Percentiles rank a stretch among this genome's conserved stretches.
These are phyloP conservation scores for Neonectria hederae DNA, from an alignment of 2,329 filamentous ascomycete genomes.

Conservation along the genomic window DNA sequence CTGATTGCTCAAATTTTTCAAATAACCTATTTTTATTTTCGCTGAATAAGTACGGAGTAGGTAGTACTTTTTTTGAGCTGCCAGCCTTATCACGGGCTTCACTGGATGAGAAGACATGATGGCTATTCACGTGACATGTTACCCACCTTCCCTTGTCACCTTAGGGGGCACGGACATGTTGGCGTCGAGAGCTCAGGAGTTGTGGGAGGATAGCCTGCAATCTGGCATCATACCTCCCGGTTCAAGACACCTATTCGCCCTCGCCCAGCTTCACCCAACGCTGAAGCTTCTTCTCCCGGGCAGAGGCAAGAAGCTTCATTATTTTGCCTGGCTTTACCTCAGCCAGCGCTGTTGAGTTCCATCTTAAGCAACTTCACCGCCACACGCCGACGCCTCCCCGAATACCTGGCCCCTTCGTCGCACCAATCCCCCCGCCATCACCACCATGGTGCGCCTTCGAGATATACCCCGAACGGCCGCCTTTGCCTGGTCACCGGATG, in stretches of 20 bases:
- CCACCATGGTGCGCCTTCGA: constrained; percentile 89
- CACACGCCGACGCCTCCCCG: constrained; percentile 29
- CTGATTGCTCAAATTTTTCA: neutral
- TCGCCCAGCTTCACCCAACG: constrained; percentile 38
- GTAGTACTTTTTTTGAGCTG: no score
- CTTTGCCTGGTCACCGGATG: constrained; percentile 93
- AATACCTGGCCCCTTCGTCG: constrained; percentile 38
- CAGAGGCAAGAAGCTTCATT: constrained; percentile 42
- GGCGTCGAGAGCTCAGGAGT: constrained; percentile 44
- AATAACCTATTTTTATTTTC: neutral
- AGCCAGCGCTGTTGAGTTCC: constrained; percentile 33
- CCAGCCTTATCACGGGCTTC: no score
- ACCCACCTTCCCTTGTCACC: constrained; percentile 37
- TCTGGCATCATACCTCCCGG: constrained; percentile 55
- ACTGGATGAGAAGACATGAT: neutral
- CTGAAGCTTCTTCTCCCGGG: constrained; percentile 44
- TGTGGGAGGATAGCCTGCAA: constrained; percentile 50
- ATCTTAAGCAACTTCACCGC: constrained; percentile 28
- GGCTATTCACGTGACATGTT: constrained; percentile 42
- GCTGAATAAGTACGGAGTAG: no score
- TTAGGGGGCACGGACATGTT: constrained; percentile 42
- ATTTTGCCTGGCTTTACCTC: constrained; percentile 31
- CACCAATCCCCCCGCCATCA: constrained; percentile 44
- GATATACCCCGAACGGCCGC: constrained; percentile 97
- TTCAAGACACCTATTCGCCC: constrained; percentile 38